Evolutionary conservation across 2,329 filamentous ascomycete species (phyloP).

Genomic region (Chrysoporthe cubensis): DNA sequence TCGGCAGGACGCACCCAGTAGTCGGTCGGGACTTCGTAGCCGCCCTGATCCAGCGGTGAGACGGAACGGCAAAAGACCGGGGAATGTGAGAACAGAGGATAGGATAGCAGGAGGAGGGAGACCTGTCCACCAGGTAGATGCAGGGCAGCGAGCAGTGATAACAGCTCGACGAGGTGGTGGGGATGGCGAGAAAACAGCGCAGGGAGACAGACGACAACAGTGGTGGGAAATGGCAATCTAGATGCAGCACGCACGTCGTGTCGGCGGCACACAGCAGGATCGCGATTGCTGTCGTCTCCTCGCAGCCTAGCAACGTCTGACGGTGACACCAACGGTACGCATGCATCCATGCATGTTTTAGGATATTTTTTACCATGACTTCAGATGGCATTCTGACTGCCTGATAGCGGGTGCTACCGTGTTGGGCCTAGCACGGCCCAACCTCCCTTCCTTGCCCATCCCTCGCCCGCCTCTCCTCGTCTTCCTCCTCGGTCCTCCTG

Average conservation of each 20-base stretch:
- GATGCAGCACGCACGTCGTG: slow-evolving; percentile 2
- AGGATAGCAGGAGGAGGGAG: neutral
- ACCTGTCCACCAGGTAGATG: neutral
- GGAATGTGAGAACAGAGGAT: neutral
- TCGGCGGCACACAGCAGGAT: slow-evolving; percentile 23
- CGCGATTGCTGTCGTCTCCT: slow-evolving; percentile 8
- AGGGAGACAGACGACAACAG: neutral
- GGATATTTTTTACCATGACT: neutral
- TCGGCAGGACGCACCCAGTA: no score
- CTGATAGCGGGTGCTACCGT: neutral
- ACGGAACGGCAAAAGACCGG: neutral
- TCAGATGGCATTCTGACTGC: slow-evolving; percentile 3
- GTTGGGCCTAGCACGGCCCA: neutral
- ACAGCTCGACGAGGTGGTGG: neutral
- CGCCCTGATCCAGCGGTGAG: neutral
- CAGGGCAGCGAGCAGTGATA: neutral
- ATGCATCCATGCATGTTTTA: slow-evolving; percentile 9
- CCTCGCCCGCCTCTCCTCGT: neutral
- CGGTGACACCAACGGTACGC: neutral
- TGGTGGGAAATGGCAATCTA: neutral
- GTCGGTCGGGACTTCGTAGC: neutral
- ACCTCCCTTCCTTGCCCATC: neutral
- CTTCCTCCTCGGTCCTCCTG: neutral
- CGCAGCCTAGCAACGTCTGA: neutral
- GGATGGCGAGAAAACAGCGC: neutral